Evolutionary conservation across 257 asterid species (phyloP), one percentile per base, ranked within the genome.

Genomic region (Forsythia viridissima): DNA sequence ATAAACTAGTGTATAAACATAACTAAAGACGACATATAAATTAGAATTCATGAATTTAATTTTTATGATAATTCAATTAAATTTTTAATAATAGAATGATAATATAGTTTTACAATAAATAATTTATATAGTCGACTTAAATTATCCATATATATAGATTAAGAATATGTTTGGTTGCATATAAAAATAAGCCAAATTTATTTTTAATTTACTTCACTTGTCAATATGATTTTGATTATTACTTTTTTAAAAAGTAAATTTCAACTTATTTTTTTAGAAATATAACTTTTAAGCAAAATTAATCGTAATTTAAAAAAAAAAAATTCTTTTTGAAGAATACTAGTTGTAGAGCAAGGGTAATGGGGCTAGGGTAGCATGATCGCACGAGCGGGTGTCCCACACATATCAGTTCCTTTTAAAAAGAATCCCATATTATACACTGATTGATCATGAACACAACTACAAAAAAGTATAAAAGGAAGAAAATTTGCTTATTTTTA

Each of bases 301-400:
- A 12, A n/a, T 6, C 67, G 6, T n/a, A 9, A 8, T 2, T 6
- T 3, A 61, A 8, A 61, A 21, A 61, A 61, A 63, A 8, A 61
- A 21, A 61, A 61, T 24, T 55, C 65, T 48, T 55, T 55, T 21
- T 0, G 9, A 3, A 24, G 70, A 8, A 30, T 15, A 63, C 70
- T 63, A 63, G 39, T 63, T 24, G 37, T 67, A 8, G 24, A 65
- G 61, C 39, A 79, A 79, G 67, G 86, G 44, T 59, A 71, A 84
- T 88, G 93, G 97, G 88, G 93, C 89, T 86, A 24, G 63, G 76
- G 83, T 80, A 87, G 80, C 93, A 86, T 90, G 93, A 76, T 86
- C 85, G 91, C 97, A 92, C 95, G 93, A 89, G 95, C 90, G 91
- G 93, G 40, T 85, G 97, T 69, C 93, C 97, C 89, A 86, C 93